These are phyloP conservation scores for Tetrahymena malaccensis DNA, from an alignment of 73 alveolate species.

Conservation along the genomic window DNA sequence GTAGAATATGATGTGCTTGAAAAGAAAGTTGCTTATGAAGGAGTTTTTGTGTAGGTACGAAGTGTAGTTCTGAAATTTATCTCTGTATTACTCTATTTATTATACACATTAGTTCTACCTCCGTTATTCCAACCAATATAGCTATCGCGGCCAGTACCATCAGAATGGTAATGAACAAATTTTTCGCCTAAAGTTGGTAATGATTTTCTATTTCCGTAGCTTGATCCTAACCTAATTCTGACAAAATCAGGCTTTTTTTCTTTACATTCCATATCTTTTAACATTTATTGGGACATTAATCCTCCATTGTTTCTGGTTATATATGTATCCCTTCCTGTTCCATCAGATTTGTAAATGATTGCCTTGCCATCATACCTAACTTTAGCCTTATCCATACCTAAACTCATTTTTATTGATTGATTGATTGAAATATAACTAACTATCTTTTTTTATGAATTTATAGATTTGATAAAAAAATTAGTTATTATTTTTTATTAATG, in stretches of 20 bases:
- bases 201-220: conserved; percentile 1
- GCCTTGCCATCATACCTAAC: background rate
- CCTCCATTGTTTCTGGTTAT: conserved; percentile 29
- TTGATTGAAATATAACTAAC: background rate
- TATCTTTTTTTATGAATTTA: background rate
- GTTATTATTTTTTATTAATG: background rate
- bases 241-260: background rate
- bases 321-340: conserved; percentile 46
- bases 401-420: background rate
- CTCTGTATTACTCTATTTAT: background rate
- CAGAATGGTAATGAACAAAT: conserved; percentile 25
- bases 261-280: background rate
- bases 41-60: background rate
- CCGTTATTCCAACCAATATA: conserved; percentile 2
- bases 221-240: background rate
- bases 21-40: background rate
- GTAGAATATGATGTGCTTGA: background rate
- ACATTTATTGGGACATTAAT: background rate
- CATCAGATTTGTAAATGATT: conserved; percentile 22
- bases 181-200: conserved; percentile 16
- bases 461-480: background rate
- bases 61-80: background rate
- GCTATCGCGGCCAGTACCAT: conserved; percentile 38
- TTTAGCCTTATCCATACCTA: background rate
- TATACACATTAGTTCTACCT: background rate